Conservation (phyloP, 345 rosid genomes). For the Murraya paniculata region DNA sequence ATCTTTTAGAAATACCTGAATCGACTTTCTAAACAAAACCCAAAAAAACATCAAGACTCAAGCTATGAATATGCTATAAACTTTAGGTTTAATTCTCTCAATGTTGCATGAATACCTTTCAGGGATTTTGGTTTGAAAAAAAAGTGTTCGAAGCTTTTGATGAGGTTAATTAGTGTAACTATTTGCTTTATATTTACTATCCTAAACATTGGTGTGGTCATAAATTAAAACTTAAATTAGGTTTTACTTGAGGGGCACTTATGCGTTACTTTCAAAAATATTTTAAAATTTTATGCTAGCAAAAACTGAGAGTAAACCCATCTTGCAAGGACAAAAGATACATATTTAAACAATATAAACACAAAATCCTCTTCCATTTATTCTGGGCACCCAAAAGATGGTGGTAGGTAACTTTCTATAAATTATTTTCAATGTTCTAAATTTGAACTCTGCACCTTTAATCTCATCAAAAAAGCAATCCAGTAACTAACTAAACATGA, state of each 20-base stretch:
- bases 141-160: neutral
- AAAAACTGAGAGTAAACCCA: slow-evolving; percentile 18
- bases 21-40: neutral
- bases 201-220: neutral
- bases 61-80: neutral
- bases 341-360: slow-evolving; percentile 15
- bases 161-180: neutral
- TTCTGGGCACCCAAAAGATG: slow-evolving; percentile 14
- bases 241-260: slow-evolving; percentile 14
- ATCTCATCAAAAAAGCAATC: slow-evolving; percentile 23
- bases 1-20: neutral
- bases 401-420: slow-evolving; percentile 41
- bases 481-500: slow-evolving; percentile 41
- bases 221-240: neutral
- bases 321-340: neutral
- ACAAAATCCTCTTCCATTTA: slow-evolving; percentile 11
- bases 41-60: neutral
- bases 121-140: too few species aligned
- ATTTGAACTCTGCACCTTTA: slow-evolving; percentile 25
- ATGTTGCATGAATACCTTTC: neutral
- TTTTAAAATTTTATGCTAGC: slow-evolving; percentile 3
- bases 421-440: slow-evolving; percentile 8
- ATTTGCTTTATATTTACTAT: neutral
- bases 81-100: neutral
- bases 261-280: slow-evolving; percentile 28